phyloP scores from a whole-genome alignment of 139 green algal genomes.

The Tetratostichococcus sp. region DNA sequence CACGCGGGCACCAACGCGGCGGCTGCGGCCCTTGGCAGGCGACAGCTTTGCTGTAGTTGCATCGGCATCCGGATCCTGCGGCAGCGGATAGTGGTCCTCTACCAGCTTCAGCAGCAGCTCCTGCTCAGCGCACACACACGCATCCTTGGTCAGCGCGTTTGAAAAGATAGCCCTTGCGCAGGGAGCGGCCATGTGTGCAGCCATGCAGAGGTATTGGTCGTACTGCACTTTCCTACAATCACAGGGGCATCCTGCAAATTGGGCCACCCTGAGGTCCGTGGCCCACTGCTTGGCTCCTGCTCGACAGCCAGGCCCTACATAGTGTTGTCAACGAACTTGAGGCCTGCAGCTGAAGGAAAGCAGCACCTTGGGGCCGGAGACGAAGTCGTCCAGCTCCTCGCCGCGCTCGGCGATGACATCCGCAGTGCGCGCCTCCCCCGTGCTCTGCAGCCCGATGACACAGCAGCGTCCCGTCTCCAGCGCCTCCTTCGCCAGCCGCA shows the following conservation, averaged over 20 bases:
- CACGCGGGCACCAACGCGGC: too few species aligned
- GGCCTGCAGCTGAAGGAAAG: too few species aligned
- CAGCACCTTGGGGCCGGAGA: conserved; percentile 58
- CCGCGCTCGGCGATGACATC: conserved; percentile 48
- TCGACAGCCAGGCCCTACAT: too few species aligned
- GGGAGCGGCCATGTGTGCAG: too few species aligned
- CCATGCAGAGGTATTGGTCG: too few species aligned
- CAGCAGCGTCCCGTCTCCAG: conserved; percentile 55
- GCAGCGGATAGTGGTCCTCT: conserved; percentile 44
- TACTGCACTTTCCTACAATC: too few species aligned
- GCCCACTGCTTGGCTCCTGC: too few species aligned
- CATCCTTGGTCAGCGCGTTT: too few species aligned
- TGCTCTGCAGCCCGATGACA: conserved; percentile 67
- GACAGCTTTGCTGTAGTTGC: conserved; percentile 1
- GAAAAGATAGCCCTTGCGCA: too few species aligned
- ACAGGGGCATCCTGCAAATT: too few species aligned
- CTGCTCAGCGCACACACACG: conserved; percentile 2
- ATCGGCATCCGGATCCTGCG: conserved; percentile 12
- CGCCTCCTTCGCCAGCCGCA: conserved; percentile 39
- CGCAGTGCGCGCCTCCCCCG: conserved; percentile 54
- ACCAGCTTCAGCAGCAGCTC: conserved; percentile 49
- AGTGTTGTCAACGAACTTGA: too few species aligned
- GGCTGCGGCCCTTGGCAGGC: not conserved
- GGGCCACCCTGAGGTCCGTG: too few species aligned
- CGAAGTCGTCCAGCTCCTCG: conserved; percentile 52